Percentiles rank a stretch among this genome's conserved stretches.
Conservation (phyloP, 371 early-diverging fungal genomes). For the Zopfochytrium polystomum region DNA sequence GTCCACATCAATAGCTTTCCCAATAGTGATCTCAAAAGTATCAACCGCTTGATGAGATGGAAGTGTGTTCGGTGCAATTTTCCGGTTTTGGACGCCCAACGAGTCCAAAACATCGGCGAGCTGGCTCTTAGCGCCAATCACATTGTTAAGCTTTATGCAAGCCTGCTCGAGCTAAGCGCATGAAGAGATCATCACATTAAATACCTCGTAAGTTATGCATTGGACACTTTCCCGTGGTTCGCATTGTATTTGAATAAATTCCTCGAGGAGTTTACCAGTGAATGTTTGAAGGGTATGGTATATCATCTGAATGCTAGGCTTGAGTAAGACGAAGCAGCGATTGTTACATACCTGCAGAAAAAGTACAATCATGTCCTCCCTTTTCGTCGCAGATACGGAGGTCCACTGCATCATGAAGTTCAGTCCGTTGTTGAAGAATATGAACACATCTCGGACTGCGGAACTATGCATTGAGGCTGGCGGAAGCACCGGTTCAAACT, state of each 20-base stretch:
- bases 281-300: too few species aligned
- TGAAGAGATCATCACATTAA: too few species aligned
- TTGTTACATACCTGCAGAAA: constrained; percentile 15
- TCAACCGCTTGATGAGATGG: too few species aligned
- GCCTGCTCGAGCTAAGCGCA: too few species aligned
- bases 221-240: too few species aligned
- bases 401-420: constrained; percentile 37
- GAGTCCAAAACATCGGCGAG: constrained; percentile 31
- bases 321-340: too few species aligned
- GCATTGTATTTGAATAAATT: too few species aligned
- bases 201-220: too few species aligned
- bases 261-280: too few species aligned
- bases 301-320: too few species aligned
- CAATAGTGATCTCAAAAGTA: constrained; percentile 28
- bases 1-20: constrained; percentile 29
- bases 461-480: constrained; percentile 41
- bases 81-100: constrained; percentile 20
- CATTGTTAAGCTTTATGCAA: constrained; percentile 43
- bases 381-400: constrained; percentile 14
- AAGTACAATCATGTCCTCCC: constrained; percentile 13
- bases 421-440: constrained; percentile 40
- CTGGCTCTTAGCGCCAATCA: constrained; percentile 32
- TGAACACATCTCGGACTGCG: constrained; percentile 42
- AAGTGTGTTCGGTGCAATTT: too few species aligned
- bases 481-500: constrained; percentile 33